A percentile compares a stretch with the other conserved stretches of the same genome.
Evolutionary conservation across 768 basidiomycete species (phyloP).

Genomic region (Mycena kentingensis): DNA sequence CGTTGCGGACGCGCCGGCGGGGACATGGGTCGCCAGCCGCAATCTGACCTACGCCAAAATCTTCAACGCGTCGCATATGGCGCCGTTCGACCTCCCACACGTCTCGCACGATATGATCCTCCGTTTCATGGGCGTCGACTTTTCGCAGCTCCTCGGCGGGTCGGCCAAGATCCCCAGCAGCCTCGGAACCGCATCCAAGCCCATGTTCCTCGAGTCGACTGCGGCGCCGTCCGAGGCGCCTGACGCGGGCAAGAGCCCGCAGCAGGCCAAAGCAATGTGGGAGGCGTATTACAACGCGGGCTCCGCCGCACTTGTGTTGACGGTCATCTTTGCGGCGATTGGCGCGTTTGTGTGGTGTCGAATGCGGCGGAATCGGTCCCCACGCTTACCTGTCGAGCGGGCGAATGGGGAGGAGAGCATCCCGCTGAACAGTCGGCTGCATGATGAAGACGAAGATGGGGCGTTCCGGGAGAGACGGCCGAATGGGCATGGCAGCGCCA

Average conservation of each 20-base stretch:
- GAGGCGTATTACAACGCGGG: constrained; percentile 97
- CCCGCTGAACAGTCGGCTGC: constrained; percentile 56
- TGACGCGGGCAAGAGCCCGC: constrained; percentile 59
- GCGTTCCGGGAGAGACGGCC: constrained; percentile 28
- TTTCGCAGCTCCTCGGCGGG: constrained; percentile 75
- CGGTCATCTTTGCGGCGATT: constrained; percentile 68
- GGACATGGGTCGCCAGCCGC: constrained; percentile 87
- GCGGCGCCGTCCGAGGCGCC: constrained; percentile 38
- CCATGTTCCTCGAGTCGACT: constrained; percentile 52
- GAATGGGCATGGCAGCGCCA: constrained; percentile 5
- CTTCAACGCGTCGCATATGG: constrained; percentile 97
- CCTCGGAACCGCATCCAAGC: constrained; percentile 74
- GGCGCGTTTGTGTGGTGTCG: constrained; percentile 84
- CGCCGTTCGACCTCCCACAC: constrained; percentile 81
- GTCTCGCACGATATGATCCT: constrained; percentile 97
- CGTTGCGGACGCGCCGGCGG: constrained; percentile 75
- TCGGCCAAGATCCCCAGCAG: constrained; percentile 80
- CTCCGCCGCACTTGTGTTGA: constrained; percentile 80
- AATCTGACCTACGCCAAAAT: constrained; percentile 96
- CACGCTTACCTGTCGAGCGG: constrained; percentile 41
- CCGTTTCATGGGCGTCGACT: constrained; percentile 93
- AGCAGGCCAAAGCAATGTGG: constrained; percentile 88
- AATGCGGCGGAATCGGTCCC: constrained; percentile 44
- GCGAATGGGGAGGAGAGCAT: constrained; percentile 63
- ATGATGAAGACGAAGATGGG: constrained; percentile 45